A percentile compares a stretch with the other conserved stretches of the same genome.
phyloP scores from a whole-genome alignment of 495 filamentous ascomycete genomes.

The Podospora pseudopauciseta region DNA sequence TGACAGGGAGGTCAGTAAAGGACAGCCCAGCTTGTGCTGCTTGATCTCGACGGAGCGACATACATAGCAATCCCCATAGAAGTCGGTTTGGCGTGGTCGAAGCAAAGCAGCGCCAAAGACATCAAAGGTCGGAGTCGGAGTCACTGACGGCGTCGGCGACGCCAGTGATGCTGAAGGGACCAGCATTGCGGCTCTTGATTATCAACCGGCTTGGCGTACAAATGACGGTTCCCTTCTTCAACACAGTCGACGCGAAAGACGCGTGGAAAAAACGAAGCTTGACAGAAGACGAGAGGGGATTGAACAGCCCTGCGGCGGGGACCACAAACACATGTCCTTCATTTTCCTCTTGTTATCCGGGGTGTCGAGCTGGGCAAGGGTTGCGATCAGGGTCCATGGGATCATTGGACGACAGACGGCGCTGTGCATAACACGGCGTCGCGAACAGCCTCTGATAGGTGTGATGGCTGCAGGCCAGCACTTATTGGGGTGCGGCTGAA shows the following conservation, averaged over 20 bases:
- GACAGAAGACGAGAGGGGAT: not conserved
- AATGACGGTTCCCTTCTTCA: not conserved
- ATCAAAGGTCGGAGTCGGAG: constrained; percentile 4
- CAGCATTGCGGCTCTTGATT: constrained; percentile 12
- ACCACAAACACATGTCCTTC: not conserved
- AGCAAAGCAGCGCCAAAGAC: constrained; percentile 12
- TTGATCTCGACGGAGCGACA: not conserved
- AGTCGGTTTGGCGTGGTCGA: constrained; percentile 16
- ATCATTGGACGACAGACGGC: not conserved
- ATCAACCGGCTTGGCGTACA: not conserved
- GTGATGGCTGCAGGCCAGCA: not conserved
- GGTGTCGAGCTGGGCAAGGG: not conserved
- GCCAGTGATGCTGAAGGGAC: not conserved
- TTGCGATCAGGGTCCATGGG: not conserved
- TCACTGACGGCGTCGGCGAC: constrained; percentile 19
- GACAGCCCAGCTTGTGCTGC: not conserved
- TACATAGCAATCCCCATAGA: constrained; percentile 9
- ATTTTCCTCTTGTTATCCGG: not conserved
- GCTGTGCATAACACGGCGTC: not conserved
- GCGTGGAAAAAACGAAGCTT: not conserved
- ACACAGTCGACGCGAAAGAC: not conserved
- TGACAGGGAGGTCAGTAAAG: not conserved
- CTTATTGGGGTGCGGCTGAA: not conserved
- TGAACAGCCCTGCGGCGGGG: not conserved
- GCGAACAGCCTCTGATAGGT: not conserved